phyloP scores from a whole-genome alignment of 305 asterid genomes.

The Fraxinus angustifolia region DNA sequence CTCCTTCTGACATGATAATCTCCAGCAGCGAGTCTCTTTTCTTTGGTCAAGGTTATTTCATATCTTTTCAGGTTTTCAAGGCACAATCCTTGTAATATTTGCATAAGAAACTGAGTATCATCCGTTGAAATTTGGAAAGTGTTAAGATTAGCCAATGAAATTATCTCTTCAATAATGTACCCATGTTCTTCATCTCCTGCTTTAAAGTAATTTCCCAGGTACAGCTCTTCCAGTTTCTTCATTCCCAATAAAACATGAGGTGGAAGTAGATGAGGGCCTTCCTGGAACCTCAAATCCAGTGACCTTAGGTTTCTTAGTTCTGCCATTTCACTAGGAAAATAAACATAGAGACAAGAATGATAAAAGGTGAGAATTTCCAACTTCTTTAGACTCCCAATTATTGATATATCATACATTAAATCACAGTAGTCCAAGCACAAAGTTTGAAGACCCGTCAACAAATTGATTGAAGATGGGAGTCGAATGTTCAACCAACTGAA shows the following conservation, averaged over 20 bases:
- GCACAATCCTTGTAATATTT: not conserved
- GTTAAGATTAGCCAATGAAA: not conserved
- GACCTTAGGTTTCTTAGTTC: not conserved
- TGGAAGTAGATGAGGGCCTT: not conserved
- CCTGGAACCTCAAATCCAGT: not conserved
- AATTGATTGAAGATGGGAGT: conserved; percentile 12
- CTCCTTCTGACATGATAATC: not conserved
- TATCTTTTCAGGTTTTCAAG: not conserved
- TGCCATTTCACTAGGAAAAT: not conserved
- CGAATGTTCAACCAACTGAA: not conserved
- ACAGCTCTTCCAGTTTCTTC: not conserved
- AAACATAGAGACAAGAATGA: not conserved
- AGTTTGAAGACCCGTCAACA: conserved; percentile 19
- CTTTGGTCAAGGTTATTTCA: not conserved
- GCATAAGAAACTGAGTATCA: not conserved
- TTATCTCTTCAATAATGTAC: not conserved
- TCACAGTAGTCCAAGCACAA: conserved; percentile 8
- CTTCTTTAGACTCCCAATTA: conserved; percentile 18
- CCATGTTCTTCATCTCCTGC: not conserved
- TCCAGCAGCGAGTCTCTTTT: not conserved
- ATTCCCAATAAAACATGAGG: not conserved
- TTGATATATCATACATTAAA: conserved; percentile 5
- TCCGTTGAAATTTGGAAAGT: not conserved
- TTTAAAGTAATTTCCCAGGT: not conserved
- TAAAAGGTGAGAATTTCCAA: conserved; percentile 14